Percentiles rank a stretch among this genome's conserved stretches.
phyloP scores from a whole-genome alignment of 2,329 filamentous ascomycete species.

The Pezicula radicicola region DNA sequence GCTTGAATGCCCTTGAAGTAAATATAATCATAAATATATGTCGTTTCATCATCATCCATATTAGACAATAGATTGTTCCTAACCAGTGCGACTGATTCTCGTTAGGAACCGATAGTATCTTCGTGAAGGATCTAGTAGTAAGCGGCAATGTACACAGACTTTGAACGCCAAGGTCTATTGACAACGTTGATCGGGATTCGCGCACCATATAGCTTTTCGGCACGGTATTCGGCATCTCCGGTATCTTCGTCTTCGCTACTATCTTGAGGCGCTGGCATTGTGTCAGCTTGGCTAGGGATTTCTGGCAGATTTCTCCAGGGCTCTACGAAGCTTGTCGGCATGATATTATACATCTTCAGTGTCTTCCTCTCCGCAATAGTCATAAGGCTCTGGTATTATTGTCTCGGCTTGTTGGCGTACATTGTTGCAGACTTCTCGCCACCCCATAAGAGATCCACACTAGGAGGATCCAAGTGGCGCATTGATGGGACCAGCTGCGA shows the following conservation, averaged over 20 bases:
- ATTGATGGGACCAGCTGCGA: too few species aligned
- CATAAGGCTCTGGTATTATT: too few species aligned
- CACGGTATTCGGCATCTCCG: constrained; percentile 16
- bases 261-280: too few species aligned
- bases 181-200: constrained; percentile 51
- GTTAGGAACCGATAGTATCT: constrained; percentile 67
- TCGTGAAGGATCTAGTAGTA: constrained; percentile 77
- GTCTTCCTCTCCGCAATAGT: too few species aligned
- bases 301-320: too few species aligned
- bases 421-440: too few species aligned
- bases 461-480: too few species aligned
- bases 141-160: constrained; percentile 63
- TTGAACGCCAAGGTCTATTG: constrained; percentile 54
- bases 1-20: constrained; percentile 64
- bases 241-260: constrained; percentile 15
- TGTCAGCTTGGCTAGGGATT: too few species aligned
- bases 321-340: too few species aligned
- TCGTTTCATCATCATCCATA: constrained; percentile 54
- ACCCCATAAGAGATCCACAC: too few species aligned
- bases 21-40: constrained; percentile 66
- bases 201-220: background rate
- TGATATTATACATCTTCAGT: too few species aligned
- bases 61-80: constrained; percentile 45
- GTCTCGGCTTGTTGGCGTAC: too few species aligned
- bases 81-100: constrained; percentile 61